These are phyloP conservation scores for Trametes cingulata DNA, from an alignment of 768 basidiomycete species.

Conservation along the genomic window DNA sequence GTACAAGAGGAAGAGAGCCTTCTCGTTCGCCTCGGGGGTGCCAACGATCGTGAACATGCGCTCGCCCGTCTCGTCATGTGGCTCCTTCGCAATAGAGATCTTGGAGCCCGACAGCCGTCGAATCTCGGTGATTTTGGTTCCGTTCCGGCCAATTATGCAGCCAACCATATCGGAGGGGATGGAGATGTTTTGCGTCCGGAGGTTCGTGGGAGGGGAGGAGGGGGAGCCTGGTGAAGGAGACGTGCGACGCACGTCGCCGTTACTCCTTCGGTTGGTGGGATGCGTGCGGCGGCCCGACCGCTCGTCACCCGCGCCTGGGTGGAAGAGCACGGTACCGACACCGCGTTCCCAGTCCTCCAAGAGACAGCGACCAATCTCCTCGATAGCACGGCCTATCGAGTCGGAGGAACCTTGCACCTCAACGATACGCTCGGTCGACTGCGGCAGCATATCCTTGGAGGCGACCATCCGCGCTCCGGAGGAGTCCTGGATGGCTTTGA, in stretches of 20 bases:
- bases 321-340: conserved; percentile 91
- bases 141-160: conserved; percentile 93
- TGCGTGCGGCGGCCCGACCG: conserved; percentile 67
- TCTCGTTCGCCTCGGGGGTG: conserved; percentile 95
- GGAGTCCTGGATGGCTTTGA: conserved; percentile 96
- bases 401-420: conserved; percentile 96
- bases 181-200: conserved; percentile 98
- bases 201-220: conserved; percentile 65
- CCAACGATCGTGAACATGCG: conserved; percentile 99
- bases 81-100: conserved; percentile 97
- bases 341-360: conserved; percentile 97
- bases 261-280: conserved; percentile 47
- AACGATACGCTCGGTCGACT: conserved; percentile 98
- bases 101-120: conserved; percentile 96
- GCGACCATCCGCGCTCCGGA: conserved; percentile 99
- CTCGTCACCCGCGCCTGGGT: conserved; percentile 86
- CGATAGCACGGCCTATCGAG: conserved; percentile 88
- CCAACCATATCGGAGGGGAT: conserved; percentile 99
- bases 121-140: conserved; percentile 99
- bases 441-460: conserved; percentile 98
- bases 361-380: conserved; percentile 94
- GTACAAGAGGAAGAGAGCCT: conserved; percentile 95
- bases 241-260: conserved; percentile 41
- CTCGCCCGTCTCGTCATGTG: conserved; percentile 99
- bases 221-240: conserved; percentile 54